phyloP scores from a whole-genome alignment of 2,329 filamentous ascomycete genomes.

The Colletotrichum sp. region DNA sequence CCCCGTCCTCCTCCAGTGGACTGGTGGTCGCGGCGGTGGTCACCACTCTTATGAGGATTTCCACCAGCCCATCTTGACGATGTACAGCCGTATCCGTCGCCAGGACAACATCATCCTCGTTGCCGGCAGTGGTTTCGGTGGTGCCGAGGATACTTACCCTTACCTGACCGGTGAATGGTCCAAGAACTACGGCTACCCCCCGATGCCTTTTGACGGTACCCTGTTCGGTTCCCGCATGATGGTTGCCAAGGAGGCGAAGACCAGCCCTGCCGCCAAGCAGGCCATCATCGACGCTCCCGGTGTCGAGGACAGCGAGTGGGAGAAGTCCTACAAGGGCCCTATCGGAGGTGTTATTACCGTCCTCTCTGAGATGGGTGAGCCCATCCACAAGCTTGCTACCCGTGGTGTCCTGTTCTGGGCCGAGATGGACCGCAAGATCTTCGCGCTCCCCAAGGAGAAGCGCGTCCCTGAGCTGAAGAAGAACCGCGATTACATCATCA shows the following conservation, averaged over 20 bases:
- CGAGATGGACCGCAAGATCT: slow-evolving; percentile 99
- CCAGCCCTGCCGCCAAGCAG: slow-evolving; percentile 85
- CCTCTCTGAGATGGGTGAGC: slow-evolving; percentile 98
- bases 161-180: slow-evolving; percentile 92
- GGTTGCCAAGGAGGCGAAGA: slow-evolving; percentile 91
- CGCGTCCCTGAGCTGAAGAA: slow-evolving; percentile 86
- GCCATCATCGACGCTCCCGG: slow-evolving; percentile 87
- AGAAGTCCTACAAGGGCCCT: slow-evolving; percentile 89
- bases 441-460: slow-evolving; percentile 94
- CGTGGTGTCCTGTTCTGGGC: slow-evolving; percentile 96
- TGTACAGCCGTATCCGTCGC: slow-evolving; percentile 88
- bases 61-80: slow-evolving; percentile 87
- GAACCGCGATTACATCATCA: slow-evolving; percentile 88
- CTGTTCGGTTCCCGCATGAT: slow-evolving; percentile 93
- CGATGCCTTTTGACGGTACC: slow-evolving; percentile 94
- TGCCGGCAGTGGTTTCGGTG: slow-evolving; percentile 90
- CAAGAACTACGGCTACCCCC: slow-evolving; percentile 82
- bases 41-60: slow-evolving; percentile 97
- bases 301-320: slow-evolving; percentile 83
- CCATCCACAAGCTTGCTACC: slow-evolving; percentile 97
- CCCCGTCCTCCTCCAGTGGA: slow-evolving; percentile 95
- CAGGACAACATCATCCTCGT: slow-evolving; percentile 87
- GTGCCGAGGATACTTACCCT: slow-evolving; percentile 87
- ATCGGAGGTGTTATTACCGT: slow-evolving; percentile 96
- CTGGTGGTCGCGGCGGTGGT: slow-evolving; percentile 89